These are phyloP conservation scores for Clavispora phyllophila DNA, from an alignment of 805 yeast species.

Conservation along the genomic window DNA sequence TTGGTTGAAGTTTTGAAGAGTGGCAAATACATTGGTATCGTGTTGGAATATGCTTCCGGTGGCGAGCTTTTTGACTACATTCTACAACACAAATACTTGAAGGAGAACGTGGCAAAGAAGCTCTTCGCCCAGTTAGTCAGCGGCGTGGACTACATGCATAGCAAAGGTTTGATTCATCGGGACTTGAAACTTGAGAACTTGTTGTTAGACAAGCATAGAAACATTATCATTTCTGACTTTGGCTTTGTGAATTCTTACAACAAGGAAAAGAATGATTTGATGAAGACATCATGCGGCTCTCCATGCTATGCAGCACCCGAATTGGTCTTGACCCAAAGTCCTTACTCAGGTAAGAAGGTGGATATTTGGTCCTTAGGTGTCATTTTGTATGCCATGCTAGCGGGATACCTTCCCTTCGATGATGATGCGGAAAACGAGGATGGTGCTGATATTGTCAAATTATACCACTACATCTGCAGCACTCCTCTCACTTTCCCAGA, in stretches of 20 bases:
- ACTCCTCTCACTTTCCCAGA: constrained; percentile 95
- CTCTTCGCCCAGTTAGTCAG: constrained; percentile 89
- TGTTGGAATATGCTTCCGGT: constrained; percentile 93
- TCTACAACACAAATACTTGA: constrained; percentile 75
- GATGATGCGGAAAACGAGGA: constrained; percentile 97
- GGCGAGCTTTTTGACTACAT: constrained; percentile 96
- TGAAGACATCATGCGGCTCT: constrained; percentile 95
- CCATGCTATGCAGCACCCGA: constrained; percentile 99
- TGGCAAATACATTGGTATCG: constrained; percentile 94
- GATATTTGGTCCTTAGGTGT: constrained; percentile 98
- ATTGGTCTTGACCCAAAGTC: constrained; percentile 77
- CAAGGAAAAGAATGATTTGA: constrained; percentile 56
- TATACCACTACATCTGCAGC: constrained; percentile 86
- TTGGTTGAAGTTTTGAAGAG: constrained; percentile 90
- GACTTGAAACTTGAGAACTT: constrained; percentile 74
- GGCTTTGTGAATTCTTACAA: constrained; percentile 90
- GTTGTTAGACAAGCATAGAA: constrained; percentile 77
- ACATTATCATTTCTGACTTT: constrained; percentile 82
- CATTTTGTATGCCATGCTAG: constrained; percentile 90
- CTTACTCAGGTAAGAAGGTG: constrained; percentile 88
- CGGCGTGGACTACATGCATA: constrained; percentile 87
- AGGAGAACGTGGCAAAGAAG: constrained; percentile 81
- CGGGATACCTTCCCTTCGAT: constrained; percentile 96
- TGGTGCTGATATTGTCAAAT: constrained; percentile 85
- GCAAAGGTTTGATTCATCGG: constrained; percentile 74